Base-by-base conservation (phyloP, 2,329 filamentous ascomycete genomes). In the Exophiala lecanii-corni region DNA sequence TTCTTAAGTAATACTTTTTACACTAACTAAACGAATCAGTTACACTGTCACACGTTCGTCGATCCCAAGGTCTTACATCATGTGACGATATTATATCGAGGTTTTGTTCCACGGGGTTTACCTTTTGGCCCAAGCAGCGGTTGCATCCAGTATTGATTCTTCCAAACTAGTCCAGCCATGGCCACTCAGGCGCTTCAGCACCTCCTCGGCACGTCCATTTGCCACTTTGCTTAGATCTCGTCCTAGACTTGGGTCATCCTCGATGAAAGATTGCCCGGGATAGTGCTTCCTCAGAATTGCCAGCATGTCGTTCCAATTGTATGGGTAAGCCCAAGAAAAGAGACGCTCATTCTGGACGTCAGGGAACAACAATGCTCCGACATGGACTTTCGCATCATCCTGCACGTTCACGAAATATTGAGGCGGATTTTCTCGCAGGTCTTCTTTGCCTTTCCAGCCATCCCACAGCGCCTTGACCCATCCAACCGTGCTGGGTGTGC, bases 351-450 rank as follows among this genome's bases (percentile, higher is more conserved):
- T 64, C 2, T 59, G 47, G 0, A 78, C 65, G 1, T 65, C 61
- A 0, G 65, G 61, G 16, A 75, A 61, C 0, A 77, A 61, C 5
- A 74, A 59, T 0, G 71, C 76, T 2, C 72, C 70, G 2, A 79
- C 63, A 26, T 80, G 76, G 0, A 81, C 57, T 0, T 69, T 61
- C 0, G 73, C 76, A 3, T 56, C 56, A 38, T 80, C 76, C 15
- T 70, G 60, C 0, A 74, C 67, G 50, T 75, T 63, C 17, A 54
- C 43, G 39, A 41, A 52, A 32, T 50, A 50, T 28, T 50, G 43
- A 12, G 50, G 50, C 15, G 50, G 48, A 28, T 49, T 54, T 0
- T 72, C 71, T 32, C 62, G 62, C 5, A 64, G 23, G 28, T 64
- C 25, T 63, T 58, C 38, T 68, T 56, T 10, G 5, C 43, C 41